Evolutionary conservation across 331 rosid species (phyloP), one percentile per base, ranked within the genome.

Genomic region (Malus hybrid): DNA sequence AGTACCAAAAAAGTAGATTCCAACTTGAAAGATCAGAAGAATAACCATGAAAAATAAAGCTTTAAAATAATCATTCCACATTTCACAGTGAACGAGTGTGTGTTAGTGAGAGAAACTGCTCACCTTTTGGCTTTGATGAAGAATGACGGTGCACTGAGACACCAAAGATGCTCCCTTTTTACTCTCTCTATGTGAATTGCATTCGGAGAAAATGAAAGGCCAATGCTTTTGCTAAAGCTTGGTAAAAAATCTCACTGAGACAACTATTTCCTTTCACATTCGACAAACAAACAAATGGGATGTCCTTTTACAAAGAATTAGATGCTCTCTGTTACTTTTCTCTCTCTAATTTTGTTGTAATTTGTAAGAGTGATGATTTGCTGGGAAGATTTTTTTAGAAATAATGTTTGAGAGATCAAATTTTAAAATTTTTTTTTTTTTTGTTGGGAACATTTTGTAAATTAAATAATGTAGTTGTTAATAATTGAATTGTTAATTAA

Each of bases 301-400:
- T 79, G 85, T 82, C 85, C 76, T 84, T 80, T 56, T 81, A 34
- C 71, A 66, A 82, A 81, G 88, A 84, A 90, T 82, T 77, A 64
- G 88, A 80, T 87, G 86, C 89, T 70, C 77, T 30, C 61, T 65
- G 29, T 64, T 39, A 39, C 44, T 39, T 39, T 39, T 39, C 68
- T n/a, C 63, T 57, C 80, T 28, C 64, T 44, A 11, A 11, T 44
- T 44, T 44, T 44, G 50, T 39, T 9, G 46, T 9, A 39, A 39
- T 3, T 70, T 71, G 50, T 65, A 32, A 6, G 11, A 11, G 70
- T 50, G 62, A 14, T 10, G 46, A 39, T 1, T 39, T 9, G 46
- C 0, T 39, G 12, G 46, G 12, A 3, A 9, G 46, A 39, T 39
- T 39, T 39, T 36, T 39, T 39, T 9, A 39, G 12, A 1, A 9